Evolutionary conservation across 2,329 filamentous ascomycete genomes (phyloP), one percentile per base, ranked within the genome.

Genomic region (Alternaria angustiovoidea): DNA sequence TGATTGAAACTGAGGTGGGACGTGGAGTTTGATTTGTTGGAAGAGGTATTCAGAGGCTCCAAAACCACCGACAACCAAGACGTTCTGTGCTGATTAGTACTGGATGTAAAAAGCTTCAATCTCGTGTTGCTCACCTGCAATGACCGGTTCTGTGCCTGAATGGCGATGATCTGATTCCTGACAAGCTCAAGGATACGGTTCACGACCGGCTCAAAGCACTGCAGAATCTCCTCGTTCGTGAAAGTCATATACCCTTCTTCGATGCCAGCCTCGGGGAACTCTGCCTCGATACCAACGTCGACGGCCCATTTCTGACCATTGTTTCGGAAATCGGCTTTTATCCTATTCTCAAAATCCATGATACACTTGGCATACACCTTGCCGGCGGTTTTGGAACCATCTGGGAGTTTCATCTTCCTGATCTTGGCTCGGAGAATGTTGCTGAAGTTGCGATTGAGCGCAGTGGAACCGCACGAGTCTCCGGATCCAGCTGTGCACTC

Each of bases 201-300:
- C 57, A 98, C 94, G 9, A 99, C 95, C 12, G 95, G 95, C 84
- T 98, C 94, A 79, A 98, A 99, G 83, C 95, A 98, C 82, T 98
- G 94, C 70, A 99, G 85, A 72, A 99, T 98, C 81, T 99, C 95
- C 81, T 98, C 95, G 78, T 99, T 98, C 63, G 94, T 98, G 78
- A 99, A 99, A 2, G 94, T 98, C 95, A 99, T 99, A 84, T 97
- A 98, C 51, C 95, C 94, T 81, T 99, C 95, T 82, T 98, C 95
- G 70, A 99, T 98, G 70, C 93, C 94, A 32, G 95, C 95, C 77
- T 98, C 95, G 39, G 94, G 94, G 83, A 96, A 98, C 76, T 98
- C 95, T 43, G 94, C 93, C 84, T 99, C 95, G 73, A 99, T 98
- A 75, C 95, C 95, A 51, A 99, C 95, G 77, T 99, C 95, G 20